phyloP scores from a whole-genome alignment of 257 asterid species.

The Cruciata laevipes region DNA sequence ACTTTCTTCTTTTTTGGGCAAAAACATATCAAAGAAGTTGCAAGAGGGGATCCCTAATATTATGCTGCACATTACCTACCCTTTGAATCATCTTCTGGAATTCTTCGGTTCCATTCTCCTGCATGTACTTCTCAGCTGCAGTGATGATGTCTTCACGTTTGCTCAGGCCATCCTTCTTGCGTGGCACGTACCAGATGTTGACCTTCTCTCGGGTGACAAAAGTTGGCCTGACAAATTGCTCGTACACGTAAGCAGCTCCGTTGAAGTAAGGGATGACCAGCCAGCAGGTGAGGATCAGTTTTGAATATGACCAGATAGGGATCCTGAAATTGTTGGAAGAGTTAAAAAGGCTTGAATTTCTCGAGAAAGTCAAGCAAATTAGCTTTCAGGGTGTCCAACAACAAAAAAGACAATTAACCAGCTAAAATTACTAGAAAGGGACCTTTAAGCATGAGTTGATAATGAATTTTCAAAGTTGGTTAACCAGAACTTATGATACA shows the following conservation, averaged over 20 bases:
- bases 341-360: background rate
- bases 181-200: constrained; percentile 70
- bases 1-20: too few relatives aligned
- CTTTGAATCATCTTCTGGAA: constrained; percentile 60
- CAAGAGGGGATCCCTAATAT: background rate
- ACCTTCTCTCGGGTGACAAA: constrained; percentile 56
- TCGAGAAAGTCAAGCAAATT: background rate
- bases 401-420: background rate
- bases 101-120: constrained; percentile 63
- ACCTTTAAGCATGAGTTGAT: background rate
- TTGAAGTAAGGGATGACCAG: constrained; percentile 92
- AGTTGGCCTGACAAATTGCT: constrained; percentile 78
- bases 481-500: background rate
- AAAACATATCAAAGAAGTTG: background rate
- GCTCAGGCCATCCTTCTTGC: constrained; percentile 49
- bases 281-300: constrained; percentile 88
- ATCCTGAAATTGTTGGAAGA: constrained; percentile 41
- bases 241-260: constrained; percentile 90
- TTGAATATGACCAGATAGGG: constrained; percentile 91
- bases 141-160: constrained; percentile 75
- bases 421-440: background rate
- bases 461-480: background rate
- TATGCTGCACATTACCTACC: constrained; percentile 31
- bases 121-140: constrained; percentile 69
- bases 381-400: background rate